Evolutionary conservation across 805 yeast species (phyloP).

Genomic region (Phaffomyces opuntiae): DNA sequence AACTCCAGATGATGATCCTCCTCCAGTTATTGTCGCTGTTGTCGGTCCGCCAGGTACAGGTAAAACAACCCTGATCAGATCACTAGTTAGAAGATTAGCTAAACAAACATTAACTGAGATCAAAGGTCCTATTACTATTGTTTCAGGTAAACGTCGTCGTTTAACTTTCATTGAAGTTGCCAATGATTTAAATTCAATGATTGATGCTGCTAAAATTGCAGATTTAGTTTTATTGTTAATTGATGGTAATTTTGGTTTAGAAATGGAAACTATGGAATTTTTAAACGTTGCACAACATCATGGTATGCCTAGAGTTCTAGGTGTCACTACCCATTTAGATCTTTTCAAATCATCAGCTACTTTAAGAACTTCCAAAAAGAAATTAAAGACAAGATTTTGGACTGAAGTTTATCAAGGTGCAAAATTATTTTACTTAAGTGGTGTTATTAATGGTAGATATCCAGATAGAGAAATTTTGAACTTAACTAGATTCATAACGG

Average conservation of each 20-base stretch:
- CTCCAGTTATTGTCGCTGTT: slow-evolving; percentile 92
- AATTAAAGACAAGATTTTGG: slow-evolving; percentile 93
- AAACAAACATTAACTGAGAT: slow-evolving; percentile 81
- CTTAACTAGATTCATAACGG: slow-evolving; percentile 85
- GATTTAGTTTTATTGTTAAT: slow-evolving; percentile 83
- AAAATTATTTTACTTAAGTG: slow-evolving; percentile 85
- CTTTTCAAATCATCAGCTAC: slow-evolving; percentile 86
- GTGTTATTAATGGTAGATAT: slow-evolving; percentile 94
- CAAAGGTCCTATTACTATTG: slow-evolving; percentile 95
- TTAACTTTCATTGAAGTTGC: slow-evolving; percentile 89
- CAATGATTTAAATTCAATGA: slow-evolving; percentile 91
- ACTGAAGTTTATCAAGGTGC: slow-evolving; percentile 99
- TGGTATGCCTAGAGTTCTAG: slow-evolving; percentile 97
- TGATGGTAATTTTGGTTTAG: slow-evolving; percentile 97
- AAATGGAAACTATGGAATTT: slow-evolving; percentile 99
- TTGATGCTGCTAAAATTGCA: slow-evolving; percentile 92
- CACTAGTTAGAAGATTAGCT: slow-evolving; percentile 79
- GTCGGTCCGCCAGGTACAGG: slow-evolving; percentile 99
- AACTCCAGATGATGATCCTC: slow-evolving; percentile 96
- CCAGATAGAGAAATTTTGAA: slow-evolving; percentile 95
- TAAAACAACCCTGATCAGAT: slow-evolving; percentile 85
- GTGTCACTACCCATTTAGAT: slow-evolving; percentile 93
- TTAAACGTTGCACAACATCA: slow-evolving; percentile 94
- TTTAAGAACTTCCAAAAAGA: slow-evolving; percentile 83
- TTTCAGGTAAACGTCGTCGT: slow-evolving; percentile 89